Evolutionary conservation across 352 stramenopile genomes (phyloP).

Genomic region (Globisporangium paddicum): DNA sequence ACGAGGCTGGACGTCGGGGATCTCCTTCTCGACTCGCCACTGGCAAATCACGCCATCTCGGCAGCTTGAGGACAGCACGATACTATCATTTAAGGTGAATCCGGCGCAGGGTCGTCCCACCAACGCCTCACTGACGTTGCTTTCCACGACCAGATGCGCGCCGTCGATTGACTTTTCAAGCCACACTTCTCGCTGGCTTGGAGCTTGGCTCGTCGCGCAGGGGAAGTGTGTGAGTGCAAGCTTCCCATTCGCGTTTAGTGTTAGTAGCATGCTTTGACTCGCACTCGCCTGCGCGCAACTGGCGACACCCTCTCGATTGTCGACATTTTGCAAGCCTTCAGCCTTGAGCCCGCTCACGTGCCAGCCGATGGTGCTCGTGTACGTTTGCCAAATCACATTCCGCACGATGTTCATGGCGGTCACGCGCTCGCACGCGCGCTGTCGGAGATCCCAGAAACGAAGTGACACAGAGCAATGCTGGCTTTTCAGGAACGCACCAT

Average conservation of each 20-base stretch:
- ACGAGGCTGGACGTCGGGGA: conserved; percentile 37
- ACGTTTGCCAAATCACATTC: conserved; percentile 52
- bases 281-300: conserved; percentile 9
- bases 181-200: conserved; percentile 10
- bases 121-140: background rate
- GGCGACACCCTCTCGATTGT: background rate
- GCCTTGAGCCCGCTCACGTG: conserved; percentile 23
- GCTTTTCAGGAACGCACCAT: conserved; percentile 52
- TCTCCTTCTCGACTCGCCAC: conserved; percentile 55
- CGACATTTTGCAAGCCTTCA: background rate
- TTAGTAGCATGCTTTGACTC: conserved; percentile 11
- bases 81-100: conserved; percentile 61
- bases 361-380: conserved; percentile 40
- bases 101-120: conserved; percentile 9
- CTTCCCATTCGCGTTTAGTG: conserved; percentile 6
- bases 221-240: conserved; percentile 19
- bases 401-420: conserved; percentile 32
- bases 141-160: conserved; percentile 15
- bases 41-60: conserved; percentile 55
- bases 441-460: conserved; percentile 59
- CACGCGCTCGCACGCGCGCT: conserved; percentile 46
- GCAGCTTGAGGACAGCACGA: conserved; percentile 45
- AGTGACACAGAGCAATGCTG: conserved; percentile 32
- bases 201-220: background rate
- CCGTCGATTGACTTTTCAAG: conserved; percentile 14